Percentiles rank a stretch among this genome's conserved stretches.
phyloP scores from a whole-genome alignment of 2,329 filamentous ascomycete genomes.

The Fusarium pseudocircinatum region DNA sequence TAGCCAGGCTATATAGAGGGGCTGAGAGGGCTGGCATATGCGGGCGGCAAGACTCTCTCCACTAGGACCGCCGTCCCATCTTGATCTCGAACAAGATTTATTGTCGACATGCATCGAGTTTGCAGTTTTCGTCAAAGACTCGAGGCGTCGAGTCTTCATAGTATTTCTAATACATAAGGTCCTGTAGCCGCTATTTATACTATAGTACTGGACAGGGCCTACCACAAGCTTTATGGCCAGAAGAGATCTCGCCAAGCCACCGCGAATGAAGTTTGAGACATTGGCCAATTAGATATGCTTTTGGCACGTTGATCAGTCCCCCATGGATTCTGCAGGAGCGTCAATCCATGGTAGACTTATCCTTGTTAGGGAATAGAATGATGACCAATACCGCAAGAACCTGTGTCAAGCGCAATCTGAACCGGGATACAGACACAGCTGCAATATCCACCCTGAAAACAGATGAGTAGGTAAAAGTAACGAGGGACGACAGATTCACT shows the following conservation, averaged over 20 bases:
- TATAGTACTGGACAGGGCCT: background rate
- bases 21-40: constrained; percentile 31
- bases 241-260: constrained; percentile 21
- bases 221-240: constrained; percentile 22
- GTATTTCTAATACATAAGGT: constrained; percentile 1
- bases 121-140: background rate
- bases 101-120: background rate
- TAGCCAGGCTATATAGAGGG: background rate
- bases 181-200: constrained; percentile 10
- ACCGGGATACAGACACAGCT: background rate
- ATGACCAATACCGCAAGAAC: background rate
- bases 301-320: constrained; percentile 31
- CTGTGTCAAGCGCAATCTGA: constrained; percentile 22
- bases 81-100: constrained; percentile 5
- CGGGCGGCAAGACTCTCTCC: constrained; percentile 33
- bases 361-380: background rate
- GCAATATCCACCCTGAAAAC: background rate
- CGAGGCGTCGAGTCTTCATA: background rate
- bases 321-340: background rate
- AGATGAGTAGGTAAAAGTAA: background rate
- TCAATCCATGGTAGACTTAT: background rate
- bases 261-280: constrained; percentile 28
- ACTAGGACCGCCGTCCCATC: constrained; percentile 27
- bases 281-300: constrained; percentile 22
- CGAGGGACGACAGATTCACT: background rate